These are phyloP conservation scores for Apiotrichum mycotoxinovorans DNA, from an alignment of 1,284 basidiomycete species.

Conservation along the genomic window DNA sequence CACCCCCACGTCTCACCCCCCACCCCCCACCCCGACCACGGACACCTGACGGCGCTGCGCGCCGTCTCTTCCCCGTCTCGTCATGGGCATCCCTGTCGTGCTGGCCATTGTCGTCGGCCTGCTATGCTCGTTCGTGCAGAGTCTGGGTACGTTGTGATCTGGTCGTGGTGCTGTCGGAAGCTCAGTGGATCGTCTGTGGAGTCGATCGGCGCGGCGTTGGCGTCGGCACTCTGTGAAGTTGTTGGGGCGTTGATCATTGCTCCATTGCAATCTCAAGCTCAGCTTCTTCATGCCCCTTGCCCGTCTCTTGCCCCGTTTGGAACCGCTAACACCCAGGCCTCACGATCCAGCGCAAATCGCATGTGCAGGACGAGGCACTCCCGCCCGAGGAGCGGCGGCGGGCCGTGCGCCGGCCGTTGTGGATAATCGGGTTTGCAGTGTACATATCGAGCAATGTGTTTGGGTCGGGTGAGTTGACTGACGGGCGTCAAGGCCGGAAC, in stretches of 20 bases:
- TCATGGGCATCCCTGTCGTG: conserved; percentile 54
- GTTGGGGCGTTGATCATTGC: too few species aligned
- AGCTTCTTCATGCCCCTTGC: too few species aligned
- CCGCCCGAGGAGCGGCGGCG: conserved; percentile 63
- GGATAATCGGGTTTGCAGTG: conserved; percentile 78
- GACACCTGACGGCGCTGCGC: too few species aligned
- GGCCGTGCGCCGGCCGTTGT: conserved; percentile 75
- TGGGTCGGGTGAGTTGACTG: conserved; percentile 50
- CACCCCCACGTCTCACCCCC: background rate
- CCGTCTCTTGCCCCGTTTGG: background rate
- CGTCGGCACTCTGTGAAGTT: too few species aligned
- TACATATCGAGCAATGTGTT: conserved; percentile 86
- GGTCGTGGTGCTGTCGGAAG: too few species aligned
- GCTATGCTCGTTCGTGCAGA: conserved; percentile 83
- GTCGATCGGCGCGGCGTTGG: too few species aligned
- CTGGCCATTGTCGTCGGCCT: conserved; percentile 70
- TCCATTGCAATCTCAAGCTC: too few species aligned
- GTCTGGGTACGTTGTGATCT: conserved; percentile 56
- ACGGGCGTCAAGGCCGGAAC: background rate
- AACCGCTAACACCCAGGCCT: conserved; percentile 55
- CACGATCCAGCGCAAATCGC: conserved; percentile 91
- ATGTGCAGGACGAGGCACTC: conserved; percentile 75
- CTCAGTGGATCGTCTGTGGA: too few species aligned
- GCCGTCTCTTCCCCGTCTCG: too few species aligned
- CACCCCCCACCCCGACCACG: background rate